Base-by-base conservation (phyloP, 352 stramenopile species). In the Globisporangium takayamanum region DNA sequence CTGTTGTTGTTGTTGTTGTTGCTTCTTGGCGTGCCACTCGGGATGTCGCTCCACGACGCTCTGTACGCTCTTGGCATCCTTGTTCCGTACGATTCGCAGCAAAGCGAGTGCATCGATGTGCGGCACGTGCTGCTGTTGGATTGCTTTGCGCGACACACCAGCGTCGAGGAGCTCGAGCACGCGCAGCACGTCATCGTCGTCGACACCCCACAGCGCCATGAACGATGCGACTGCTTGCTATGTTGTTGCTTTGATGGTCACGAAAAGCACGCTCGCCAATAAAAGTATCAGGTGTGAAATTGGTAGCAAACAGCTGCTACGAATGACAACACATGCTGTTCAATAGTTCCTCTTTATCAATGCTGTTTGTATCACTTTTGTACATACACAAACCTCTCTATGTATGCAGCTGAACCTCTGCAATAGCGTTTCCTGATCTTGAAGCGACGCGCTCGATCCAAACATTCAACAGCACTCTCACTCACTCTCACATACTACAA, bases 121-220 rank as follows among this genome's bases (percentile, higher is more conserved):
- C 28, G 53, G 47, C 16, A 52, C 7, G 0, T 22, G 42, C 26
- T 45, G 25, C 11, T 33, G 26, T 26, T 36, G 6, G 26, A 39
- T 51, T 5, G 0, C 0, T 28, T 45, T 37, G 42, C 18, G 26
- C 11, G 11, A 18, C 2, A 33, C 16, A 26, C 53, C 53, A 11
- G 4, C 12, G 5, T 42, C 8, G 26, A 52, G 42, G 16, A 59
- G 53, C 42, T 52, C 53, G 11, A 59, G 53, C 53, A 49, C 53
- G 26, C 53, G 53, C 18, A 59, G 53, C 53, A 59, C 53, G 41
- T 59, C 53, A 0, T 10, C 53, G 26, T 45, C 53, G 3, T 7
- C 26, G 41, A 58, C 30, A 0, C 30, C 30, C 30, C 30, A 36
- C 30, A 36, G 30, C 30, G 30, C 30, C 30, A 36, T 36, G 1